Percentiles rank a stretch among this genome's conserved stretches.
Conservation (phyloP, 108 stramenopile species). For the Skeletonema marinoi region DNA sequence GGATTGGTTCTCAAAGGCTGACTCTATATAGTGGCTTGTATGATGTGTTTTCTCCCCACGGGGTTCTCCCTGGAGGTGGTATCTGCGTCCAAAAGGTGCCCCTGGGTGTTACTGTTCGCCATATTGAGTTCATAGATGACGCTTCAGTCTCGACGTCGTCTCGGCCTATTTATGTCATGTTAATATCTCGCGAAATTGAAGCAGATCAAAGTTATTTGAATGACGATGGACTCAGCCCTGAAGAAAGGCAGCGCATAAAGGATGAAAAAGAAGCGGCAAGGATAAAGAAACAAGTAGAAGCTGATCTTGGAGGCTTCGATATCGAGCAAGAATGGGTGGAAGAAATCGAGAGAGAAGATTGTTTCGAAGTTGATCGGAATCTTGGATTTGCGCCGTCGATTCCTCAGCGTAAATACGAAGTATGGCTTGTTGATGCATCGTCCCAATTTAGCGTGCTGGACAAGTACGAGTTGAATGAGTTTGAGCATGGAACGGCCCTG, state of each 20-base stretch:
- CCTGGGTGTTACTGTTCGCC: slow-evolving; percentile 78
- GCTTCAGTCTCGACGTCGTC: slow-evolving; percentile 57
- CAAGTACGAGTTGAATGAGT: slow-evolving; percentile 71
- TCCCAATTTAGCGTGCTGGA: slow-evolving; percentile 81
- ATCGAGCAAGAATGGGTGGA: slow-evolving; percentile 91
- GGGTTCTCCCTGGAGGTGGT: slow-evolving; percentile 81
- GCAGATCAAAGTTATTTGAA: slow-evolving; percentile 70
- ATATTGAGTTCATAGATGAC: slow-evolving; percentile 80
- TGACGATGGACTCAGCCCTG: slow-evolving; percentile 74
- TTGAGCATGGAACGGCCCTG: slow-evolving; percentile 77
- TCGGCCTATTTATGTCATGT: slow-evolving; percentile 75
- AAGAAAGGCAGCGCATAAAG: slow-evolving; percentile 71
- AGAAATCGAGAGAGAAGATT: slow-evolving; percentile 87
- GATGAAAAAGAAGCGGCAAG: slow-evolving; percentile 81
- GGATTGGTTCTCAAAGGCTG: slow-evolving; percentile 83
- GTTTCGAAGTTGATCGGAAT: slow-evolving; percentile 66
- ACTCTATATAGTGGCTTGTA: slow-evolving; percentile 71
- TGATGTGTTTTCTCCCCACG: slow-evolving; percentile 56
- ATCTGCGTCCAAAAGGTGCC: slow-evolving; percentile 74
- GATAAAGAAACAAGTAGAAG: slow-evolving; percentile 85
- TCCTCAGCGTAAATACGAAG: slow-evolving; percentile 58
- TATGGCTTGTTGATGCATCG: slow-evolving; percentile 88
- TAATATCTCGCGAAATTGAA: slow-evolving; percentile 82
- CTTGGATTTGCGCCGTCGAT: slow-evolving; percentile 83
- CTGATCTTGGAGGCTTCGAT: slow-evolving; percentile 90